phyloP scores from a whole-genome alignment of 2,329 filamentous ascomycete species.

The Colletotrichum truncatum region DNA sequence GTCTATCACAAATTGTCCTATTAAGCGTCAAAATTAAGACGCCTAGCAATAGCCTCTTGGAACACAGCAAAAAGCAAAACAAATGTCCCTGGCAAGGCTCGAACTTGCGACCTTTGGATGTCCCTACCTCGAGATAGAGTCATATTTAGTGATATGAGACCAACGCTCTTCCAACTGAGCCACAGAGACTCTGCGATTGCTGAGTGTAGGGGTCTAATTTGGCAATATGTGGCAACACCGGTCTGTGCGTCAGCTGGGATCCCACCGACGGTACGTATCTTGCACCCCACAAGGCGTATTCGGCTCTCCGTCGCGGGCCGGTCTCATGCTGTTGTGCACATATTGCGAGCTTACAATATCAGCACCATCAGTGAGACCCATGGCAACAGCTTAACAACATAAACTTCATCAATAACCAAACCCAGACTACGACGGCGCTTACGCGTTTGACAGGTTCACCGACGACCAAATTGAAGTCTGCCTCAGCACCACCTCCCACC shows the following conservation, averaged over 20 bases:
- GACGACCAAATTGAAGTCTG: not conserved
- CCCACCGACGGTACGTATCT: too few relatives aligned
- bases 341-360: slow-evolving; percentile 1
- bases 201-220: rapidly evolving
- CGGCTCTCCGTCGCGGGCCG: too few relatives aligned
- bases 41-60: too few relatives aligned
- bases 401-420: not conserved
- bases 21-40: too few relatives aligned
- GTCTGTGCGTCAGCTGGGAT: too few relatives aligned
- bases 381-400: not conserved
- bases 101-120: slow-evolving; percentile 31
- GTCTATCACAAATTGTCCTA: too few relatives aligned
- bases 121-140: not conserved
- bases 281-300: too few relatives aligned
- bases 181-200: slow-evolving; percentile 15
- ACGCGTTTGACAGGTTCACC: slow-evolving; percentile 6
- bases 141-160: slow-evolving; percentile 25
- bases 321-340: too few relatives aligned
- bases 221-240: too few relatives aligned
- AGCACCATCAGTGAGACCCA: not conserved
- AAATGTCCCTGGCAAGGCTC: slow-evolving; percentile 26
- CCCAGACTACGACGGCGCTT: slow-evolving; percentile 13
- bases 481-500: not conserved
- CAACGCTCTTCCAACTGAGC: slow-evolving; percentile 31
- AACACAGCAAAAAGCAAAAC: not conserved